Evolutionary conservation across 1,284 basidiomycete genomes (phyloP).

Genomic region (Ceratobasidium papillatum): DNA sequence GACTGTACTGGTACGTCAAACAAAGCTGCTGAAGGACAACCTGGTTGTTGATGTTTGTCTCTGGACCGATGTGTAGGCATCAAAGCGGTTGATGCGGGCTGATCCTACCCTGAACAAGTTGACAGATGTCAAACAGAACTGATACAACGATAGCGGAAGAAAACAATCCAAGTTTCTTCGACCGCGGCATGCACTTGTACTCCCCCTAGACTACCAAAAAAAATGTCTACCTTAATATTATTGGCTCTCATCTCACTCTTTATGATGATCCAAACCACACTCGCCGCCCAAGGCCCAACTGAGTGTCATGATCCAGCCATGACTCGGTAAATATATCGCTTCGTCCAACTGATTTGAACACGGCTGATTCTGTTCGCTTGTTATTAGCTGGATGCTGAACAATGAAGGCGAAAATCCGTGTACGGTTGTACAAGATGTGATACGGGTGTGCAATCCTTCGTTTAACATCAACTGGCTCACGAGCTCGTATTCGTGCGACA

Average conservation of each 20-base stretch:
- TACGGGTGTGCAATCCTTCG: constrained; percentile 24
- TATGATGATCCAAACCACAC: constrained; percentile 18
- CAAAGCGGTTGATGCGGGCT: too few species aligned
- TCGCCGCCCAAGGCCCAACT: constrained; percentile 19
- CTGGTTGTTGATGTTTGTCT: too few species aligned
- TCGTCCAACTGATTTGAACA: background rate
- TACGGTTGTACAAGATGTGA: constrained; percentile 11
- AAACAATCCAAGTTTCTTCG: background rate
- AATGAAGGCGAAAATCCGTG: constrained; percentile 12
- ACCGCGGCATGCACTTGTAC: constrained; percentile 7
- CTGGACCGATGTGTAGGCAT: background rate
- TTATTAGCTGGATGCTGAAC: constrained; percentile 28
- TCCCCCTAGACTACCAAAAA: constrained; percentile 9
- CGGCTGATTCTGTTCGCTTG: background rate
- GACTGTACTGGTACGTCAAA: too few species aligned
- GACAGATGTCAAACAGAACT: background rate
- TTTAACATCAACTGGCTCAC: constrained; percentile 9
- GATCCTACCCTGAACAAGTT: background rate
- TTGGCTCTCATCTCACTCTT: constrained; percentile 33
- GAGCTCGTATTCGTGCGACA: constrained; percentile 27
- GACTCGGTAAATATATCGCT: constrained; percentile 5
- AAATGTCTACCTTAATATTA: background rate
- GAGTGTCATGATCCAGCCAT: constrained; percentile 35
- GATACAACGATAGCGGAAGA: background rate
- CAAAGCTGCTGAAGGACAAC: too few species aligned